phyloP scores from a whole-genome alignment of 2,329 filamentous ascomycete genomes.

The Ophiostoma sp. region DNA sequence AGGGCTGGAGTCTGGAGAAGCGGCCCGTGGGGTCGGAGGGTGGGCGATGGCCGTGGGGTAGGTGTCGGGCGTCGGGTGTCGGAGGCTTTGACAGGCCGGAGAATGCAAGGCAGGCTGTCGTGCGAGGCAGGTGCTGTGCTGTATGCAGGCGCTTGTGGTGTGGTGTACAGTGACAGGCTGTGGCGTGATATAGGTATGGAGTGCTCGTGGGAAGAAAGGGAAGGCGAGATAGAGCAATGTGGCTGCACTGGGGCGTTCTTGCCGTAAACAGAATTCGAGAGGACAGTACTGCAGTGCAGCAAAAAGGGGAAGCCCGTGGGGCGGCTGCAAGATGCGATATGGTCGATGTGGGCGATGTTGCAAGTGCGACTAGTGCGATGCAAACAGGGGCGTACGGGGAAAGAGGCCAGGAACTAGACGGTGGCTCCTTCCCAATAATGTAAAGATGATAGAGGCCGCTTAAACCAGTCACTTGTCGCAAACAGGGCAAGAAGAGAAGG shows the following conservation, averaged over 20 bases:
- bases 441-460: not conserved
- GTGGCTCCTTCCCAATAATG: not conserved
- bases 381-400: not conserved
- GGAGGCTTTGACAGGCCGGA: not conserved
- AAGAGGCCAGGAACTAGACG: not conserved
- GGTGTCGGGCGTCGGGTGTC: not conserved
- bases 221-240: not conserved
- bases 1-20: not conserved
- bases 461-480: not conserved
- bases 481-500: not conserved
- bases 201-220: not conserved
- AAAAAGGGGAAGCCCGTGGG: slow-evolving; percentile 2
- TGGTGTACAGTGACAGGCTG: not conserved
- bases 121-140: not conserved
- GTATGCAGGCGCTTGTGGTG: not conserved
- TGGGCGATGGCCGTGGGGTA: not conserved
- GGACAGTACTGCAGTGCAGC: not conserved
- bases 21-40: not conserved
- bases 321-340: slow-evolving; percentile 6
- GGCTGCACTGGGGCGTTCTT: not conserved
- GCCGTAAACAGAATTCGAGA: not conserved
- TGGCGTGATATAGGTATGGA: not conserved
- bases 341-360: not conserved
- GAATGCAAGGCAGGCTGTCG: slow-evolving; percentile 6
- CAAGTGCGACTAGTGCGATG: not conserved